Evolutionary conservation across 78 protist species (phyloP).

Genomic region (Dictyostelium firmibasis): DNA sequence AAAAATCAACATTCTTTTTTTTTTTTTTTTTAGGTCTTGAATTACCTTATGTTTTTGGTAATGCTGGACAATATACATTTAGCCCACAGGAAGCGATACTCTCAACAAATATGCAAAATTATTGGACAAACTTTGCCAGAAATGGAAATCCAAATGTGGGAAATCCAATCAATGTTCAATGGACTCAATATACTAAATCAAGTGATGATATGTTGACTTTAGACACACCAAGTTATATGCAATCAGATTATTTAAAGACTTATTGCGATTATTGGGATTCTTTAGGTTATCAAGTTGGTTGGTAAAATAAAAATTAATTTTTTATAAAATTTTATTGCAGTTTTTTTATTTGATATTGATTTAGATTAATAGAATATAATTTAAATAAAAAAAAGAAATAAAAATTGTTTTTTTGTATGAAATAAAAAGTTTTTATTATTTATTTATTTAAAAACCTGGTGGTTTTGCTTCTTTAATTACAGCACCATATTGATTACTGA

Average conservation of each 20-base stretch:
- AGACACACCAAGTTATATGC: slow-evolving; percentile 21
- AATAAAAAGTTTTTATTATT: neutral
- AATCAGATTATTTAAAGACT: neutral
- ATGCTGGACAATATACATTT: neutral
- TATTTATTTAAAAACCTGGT: slow-evolving; percentile 34
- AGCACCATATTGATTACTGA: slow-evolving; percentile 61
- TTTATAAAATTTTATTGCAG: too few relatives aligned
- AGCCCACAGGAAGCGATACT: slow-evolving; percentile 23
- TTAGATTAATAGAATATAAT: too few relatives aligned
- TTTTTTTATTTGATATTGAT: too few relatives aligned
- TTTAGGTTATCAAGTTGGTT: slow-evolving; percentile 29
- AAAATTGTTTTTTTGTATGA: too few relatives aligned
- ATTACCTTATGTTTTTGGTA: slow-evolving; percentile 46
- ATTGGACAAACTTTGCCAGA: slow-evolving; percentile 75
- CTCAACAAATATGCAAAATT: slow-evolving; percentile 7
- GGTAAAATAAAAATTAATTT: too few relatives aligned
- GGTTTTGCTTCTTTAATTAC: slow-evolving; percentile 58
- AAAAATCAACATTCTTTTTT: neutral
- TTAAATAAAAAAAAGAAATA: neutral
- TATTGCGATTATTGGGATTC: slow-evolving; percentile 55
- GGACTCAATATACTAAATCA: slow-evolving; percentile 12
- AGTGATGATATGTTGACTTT: slow-evolving; percentile 26
- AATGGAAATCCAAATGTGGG: slow-evolving; percentile 31
- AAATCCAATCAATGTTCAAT: neutral
- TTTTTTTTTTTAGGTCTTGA: neutral